These are phyloP conservation scores for Sphagnurus paluster DNA, from an alignment of 1,284 basidiomycete genomes.

Conservation along the genomic window DNA sequence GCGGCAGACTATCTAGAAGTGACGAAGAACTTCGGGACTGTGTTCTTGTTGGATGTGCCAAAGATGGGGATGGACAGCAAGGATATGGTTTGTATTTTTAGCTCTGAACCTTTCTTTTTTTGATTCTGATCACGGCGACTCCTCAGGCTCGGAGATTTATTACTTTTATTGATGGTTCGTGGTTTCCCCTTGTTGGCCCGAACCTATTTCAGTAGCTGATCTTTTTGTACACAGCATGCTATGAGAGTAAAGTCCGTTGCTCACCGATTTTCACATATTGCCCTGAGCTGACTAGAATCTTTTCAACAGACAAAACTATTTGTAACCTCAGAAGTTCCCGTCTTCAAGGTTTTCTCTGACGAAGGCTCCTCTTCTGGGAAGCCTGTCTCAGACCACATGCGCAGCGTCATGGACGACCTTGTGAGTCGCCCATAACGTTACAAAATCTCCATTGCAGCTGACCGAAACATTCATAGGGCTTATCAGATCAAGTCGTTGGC, in stretches of 20 bases:
- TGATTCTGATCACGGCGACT: background rate
- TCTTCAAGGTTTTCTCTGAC: constrained; percentile 85
- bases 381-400: constrained; percentile 77
- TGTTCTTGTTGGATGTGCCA: constrained; percentile 89
- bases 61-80: constrained; percentile 88
- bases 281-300: background rate
- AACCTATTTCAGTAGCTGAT: background rate
- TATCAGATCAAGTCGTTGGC: constrained; percentile 74
- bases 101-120: constrained; percentile 3
- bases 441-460: background rate
- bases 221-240: constrained; percentile 60
- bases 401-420: constrained; percentile 87
- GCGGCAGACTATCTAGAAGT: constrained; percentile 97
- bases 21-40: constrained; percentile 82
- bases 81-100: constrained; percentile 64
- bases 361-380: constrained; percentile 43
- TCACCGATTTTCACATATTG: background rate
- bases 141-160: constrained; percentile 88
- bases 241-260: constrained; percentile 76
- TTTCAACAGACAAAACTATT: constrained; percentile 78
- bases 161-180: constrained; percentile 91
- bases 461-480: constrained; percentile 51
- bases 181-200: background rate
- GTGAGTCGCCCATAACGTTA: constrained; percentile 47
- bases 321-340: constrained; percentile 86